Evolutionary conservation across 2,329 filamentous ascomycete genomes (phyloP).

Genomic region (Endothia cerciana): DNA sequence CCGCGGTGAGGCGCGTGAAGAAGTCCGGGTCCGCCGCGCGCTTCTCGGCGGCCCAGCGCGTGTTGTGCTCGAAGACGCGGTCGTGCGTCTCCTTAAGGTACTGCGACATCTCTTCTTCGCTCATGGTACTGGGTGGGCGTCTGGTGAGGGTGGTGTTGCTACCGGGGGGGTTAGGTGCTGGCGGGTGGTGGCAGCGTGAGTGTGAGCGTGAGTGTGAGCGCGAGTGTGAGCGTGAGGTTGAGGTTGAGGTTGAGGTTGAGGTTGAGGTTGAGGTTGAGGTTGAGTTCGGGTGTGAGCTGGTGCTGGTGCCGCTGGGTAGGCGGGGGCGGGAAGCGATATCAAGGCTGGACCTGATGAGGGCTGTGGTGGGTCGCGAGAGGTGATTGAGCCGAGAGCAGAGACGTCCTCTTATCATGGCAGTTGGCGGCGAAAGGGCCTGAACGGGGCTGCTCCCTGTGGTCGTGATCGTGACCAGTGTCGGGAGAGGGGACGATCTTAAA

Average conservation of each 20-base stretch:
- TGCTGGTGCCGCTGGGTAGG: neutral
- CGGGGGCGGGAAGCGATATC: slow-evolving; percentile 9
- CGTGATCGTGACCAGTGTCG: too few relatives aligned
- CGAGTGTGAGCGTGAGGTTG: neutral
- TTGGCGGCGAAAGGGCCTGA: neutral
- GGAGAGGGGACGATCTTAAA: too few relatives aligned
- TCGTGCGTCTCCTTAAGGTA: slow-evolving; percentile 69
- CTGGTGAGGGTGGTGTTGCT: neutral
- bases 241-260: neutral
- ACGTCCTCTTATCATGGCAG: slow-evolving; percentile 28
- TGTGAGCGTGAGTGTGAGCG: neutral
- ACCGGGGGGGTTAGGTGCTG: too few relatives aligned
- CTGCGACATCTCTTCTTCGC: slow-evolving; percentile 48
- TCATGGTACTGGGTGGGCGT: slow-evolving; percentile 29
- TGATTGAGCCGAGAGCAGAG: slow-evolving; percentile 19
- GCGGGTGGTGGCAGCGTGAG: too few relatives aligned
- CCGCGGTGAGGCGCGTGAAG: slow-evolving; percentile 65
- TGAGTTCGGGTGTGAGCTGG: neutral
- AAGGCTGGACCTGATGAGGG: too few relatives aligned
- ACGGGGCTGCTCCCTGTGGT: too few relatives aligned
- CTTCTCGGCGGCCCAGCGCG: slow-evolving; percentile 66
- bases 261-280: neutral
- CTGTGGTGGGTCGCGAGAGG: neutral
- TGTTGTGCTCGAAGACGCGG: slow-evolving; percentile 71
- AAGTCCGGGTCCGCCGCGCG: slow-evolving; percentile 62